phyloP scores from a whole-genome alignment of 768 basidiomycete genomes.

The Suillus plorans region DNA sequence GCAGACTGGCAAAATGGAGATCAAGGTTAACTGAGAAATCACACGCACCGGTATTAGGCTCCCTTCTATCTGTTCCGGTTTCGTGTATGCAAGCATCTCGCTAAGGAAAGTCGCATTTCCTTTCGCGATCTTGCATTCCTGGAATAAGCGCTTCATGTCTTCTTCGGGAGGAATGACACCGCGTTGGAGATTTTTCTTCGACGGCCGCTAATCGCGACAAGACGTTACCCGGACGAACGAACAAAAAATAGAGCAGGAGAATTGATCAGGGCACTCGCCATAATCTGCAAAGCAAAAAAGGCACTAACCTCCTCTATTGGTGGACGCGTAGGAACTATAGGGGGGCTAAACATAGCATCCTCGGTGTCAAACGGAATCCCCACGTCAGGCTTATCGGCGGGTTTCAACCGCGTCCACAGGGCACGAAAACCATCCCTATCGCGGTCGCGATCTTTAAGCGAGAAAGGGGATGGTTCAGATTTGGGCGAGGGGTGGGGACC shows the following conservation, averaged over 20 bases:
- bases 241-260: background rate
- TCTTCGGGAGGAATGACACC: slow-evolving; percentile 72
- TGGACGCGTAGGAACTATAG: slow-evolving; percentile 32
- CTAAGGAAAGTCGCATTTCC: slow-evolving; percentile 78
- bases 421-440: slow-evolving; percentile 59
- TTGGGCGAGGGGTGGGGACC: background rate
- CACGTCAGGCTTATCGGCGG: slow-evolving; percentile 78
- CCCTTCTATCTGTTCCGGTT: slow-evolving; percentile 66
- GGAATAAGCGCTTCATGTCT: slow-evolving; percentile 77
- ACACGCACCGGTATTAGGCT: slow-evolving; percentile 63
- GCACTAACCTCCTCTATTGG: slow-evolving; percentile 1
- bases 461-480: slow-evolving; percentile 7
- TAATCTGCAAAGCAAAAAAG: background rate
- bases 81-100: slow-evolving; percentile 67
- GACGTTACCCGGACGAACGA: background rate
- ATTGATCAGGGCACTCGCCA: background rate
- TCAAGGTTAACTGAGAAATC: background rate
- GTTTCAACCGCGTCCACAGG: slow-evolving; percentile 81
- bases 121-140: slow-evolving; percentile 82
- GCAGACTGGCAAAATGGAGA: background rate
- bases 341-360: slow-evolving; percentile 79
- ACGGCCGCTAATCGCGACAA: background rate
- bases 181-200: slow-evolving; percentile 18
- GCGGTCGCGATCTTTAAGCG: slow-evolving; percentile 26
- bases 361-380: slow-evolving; percentile 78